A percentile compares a stretch with the other conserved stretches of the same genome.
Evolutionary conservation across 2,329 filamentous ascomycete species (phyloP).

Genomic region (Ceratocystis colombiana): DNA sequence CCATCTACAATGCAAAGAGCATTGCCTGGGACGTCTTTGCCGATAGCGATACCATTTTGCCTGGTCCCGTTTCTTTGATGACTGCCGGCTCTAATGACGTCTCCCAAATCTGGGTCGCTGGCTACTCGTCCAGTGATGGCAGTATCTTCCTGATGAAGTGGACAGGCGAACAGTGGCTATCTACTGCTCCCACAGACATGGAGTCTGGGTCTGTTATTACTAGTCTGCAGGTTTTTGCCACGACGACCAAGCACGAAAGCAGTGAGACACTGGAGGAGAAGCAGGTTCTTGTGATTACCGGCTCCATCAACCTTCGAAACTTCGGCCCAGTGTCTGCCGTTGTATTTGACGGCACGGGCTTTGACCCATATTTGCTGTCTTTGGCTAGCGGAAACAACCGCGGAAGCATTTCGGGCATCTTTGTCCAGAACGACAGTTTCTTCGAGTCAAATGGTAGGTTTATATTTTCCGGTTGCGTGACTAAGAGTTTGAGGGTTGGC

Average conservation of each 20-base stretch:
- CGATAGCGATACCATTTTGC: conserved; percentile 51
- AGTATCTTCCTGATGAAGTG: conserved; percentile 74
- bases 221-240: conserved; percentile 69
- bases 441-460: conserved; percentile 56
- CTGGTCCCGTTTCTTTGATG: conserved; percentile 69
- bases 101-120: conserved; percentile 72
- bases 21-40: conserved; percentile 56
- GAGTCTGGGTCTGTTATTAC: conserved; percentile 57
- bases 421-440: conserved; percentile 70
- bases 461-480: background rate
- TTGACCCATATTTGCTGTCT: conserved; percentile 72
- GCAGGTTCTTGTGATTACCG: conserved; percentile 73
- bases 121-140: conserved; percentile 52
- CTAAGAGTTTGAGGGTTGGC: background rate
- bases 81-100: conserved; percentile 62
- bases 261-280: conserved; percentile 54
- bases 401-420: conserved; percentile 70
- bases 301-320: conserved; percentile 61
- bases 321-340: conserved; percentile 79
- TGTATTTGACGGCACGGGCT: conserved; percentile 71
- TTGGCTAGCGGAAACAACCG: conserved; percentile 52
- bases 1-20: conserved; percentile 58
- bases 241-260: conserved; percentile 56
- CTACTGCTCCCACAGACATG: conserved; percentile 51
- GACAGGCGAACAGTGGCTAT: conserved; percentile 55